Base-by-base conservation (phyloP, 768 basidiomycete species). In the Nevesoporus exiguus region DNA sequence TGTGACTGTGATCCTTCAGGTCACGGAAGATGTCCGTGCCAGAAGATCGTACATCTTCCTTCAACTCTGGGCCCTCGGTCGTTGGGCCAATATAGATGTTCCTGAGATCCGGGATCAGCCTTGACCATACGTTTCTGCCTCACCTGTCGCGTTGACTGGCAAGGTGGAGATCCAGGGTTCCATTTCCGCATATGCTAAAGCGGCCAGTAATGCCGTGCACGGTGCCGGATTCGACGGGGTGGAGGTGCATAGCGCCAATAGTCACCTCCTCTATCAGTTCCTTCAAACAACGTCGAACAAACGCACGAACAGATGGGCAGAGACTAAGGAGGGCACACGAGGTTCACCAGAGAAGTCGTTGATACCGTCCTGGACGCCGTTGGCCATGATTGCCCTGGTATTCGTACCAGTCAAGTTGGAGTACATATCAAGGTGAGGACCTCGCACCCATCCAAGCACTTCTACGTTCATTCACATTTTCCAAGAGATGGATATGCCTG, bases 21-120 rank as follows among this genome's bases (percentile, higher is more conserved):
- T 90, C 15, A 79, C 78, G 17, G 76, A 79, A 10, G 78, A 75
- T 0, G 84, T 86, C 0, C 85, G 87, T 60, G 76, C 74, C 3
- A 74, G 78, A 43, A 76, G 76, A 4, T 79, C 75, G 0, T 76
- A 70, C 24, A 43, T 43, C 24, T 43, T 43, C 24, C 42, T 43
- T 25, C 42, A 43, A 13, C 25, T 27, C 10, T 43, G 24, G 42
- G 42, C 42, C 13, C 17, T 43, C 2, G 42, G 42, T 43, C 42
- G 25, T 7, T 7, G 14, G 15, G 42, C 42, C 40, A 11, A 24
- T 15, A 15, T 17, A 25, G 42, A 43, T 11, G 7, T 43, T 14
- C 42, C 27, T n/a, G 15, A 43, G 25, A 25, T 27, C 17, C 42
- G 27, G 24, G 42, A 43, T 43, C 42, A 24, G 5, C 42, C 40